A percentile compares a stretch with the other conserved stretches of the same genome.
Evolutionary conservation across 345 rosid genomes (phyloP).

Genomic region (Iberis pinnata): DNA sequence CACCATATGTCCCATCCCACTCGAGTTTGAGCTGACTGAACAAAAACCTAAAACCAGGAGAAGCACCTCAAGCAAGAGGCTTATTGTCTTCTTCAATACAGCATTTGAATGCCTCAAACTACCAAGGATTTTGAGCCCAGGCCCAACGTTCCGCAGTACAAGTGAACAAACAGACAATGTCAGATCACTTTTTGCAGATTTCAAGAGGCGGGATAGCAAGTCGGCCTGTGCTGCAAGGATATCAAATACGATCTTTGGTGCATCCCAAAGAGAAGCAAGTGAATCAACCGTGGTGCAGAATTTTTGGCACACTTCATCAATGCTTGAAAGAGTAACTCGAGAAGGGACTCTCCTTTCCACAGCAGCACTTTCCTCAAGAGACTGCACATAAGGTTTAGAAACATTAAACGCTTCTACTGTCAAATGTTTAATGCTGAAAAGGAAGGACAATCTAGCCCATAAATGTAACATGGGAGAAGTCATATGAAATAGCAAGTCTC

Average conservation of each 20-base stretch:
- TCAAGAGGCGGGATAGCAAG: constrained; percentile 53
- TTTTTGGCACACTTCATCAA: constrained; percentile 40
- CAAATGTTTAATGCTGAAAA: background rate
- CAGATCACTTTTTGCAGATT: constrained; percentile 37
- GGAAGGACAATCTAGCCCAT: constrained; percentile 6
- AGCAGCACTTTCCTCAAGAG: constrained; percentile 32
- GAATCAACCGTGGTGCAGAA: constrained; percentile 38
- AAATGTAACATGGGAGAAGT: constrained; percentile 3
- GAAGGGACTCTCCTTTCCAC: constrained; percentile 40
- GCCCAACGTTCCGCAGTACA: constrained; percentile 51
- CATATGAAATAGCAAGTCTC: constrained; percentile 6
- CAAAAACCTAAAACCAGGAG: constrained; percentile 45
- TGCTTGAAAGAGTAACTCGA: constrained; percentile 44
- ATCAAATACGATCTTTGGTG: constrained; percentile 46
- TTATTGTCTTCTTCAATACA: constrained; percentile 41
- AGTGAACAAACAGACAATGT: constrained; percentile 40
- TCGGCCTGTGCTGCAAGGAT: constrained; percentile 62
- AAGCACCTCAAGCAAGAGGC: constrained; percentile 56
- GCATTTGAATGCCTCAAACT: constrained; percentile 39
- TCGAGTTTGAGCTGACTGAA: constrained; percentile 23
- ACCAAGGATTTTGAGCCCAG: constrained; percentile 54
- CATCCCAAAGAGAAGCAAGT: constrained; percentile 42
- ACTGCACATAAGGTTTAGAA: constrained; percentile 36
- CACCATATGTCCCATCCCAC: constrained; percentile 33
- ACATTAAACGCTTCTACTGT: constrained; percentile 10